These are phyloP conservation scores for Coemansia sp. DNA, from an alignment of 192 early-diverging fungal genomes.

Conservation along the genomic window DNA sequence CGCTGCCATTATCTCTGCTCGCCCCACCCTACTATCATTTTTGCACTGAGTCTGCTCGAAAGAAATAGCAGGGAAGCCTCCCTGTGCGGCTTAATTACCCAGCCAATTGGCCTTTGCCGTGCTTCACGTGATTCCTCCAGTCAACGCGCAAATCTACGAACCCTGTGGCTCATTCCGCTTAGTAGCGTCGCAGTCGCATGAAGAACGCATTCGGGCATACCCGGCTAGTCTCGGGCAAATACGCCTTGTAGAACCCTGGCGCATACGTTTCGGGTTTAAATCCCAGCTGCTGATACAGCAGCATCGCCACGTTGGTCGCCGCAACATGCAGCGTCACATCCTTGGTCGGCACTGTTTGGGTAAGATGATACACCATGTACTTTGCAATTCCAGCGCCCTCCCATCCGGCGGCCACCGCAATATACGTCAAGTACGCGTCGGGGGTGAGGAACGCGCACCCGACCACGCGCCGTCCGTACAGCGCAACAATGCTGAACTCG, in stretches of 20 bases:
- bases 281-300: constrained; percentile 88
- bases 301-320: constrained; percentile 89
- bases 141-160: background rate
- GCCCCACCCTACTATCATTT: no score
- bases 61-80: background rate
- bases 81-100: background rate
- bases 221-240: constrained; percentile 68
- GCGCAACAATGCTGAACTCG: constrained; percentile 80
- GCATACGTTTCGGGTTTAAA: constrained; percentile 94
- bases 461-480: constrained; percentile 76
- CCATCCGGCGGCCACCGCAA: constrained; percentile 85
- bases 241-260: constrained; percentile 88
- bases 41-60: no score
- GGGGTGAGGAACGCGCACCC: constrained; percentile 94
- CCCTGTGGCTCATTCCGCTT: background rate
- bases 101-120: background rate
- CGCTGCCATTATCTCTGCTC: no score
- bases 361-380: constrained; percentile 83
- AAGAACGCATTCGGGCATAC: constrained; percentile 88
- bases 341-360: constrained; percentile 69
- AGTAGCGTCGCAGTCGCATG: constrained; percentile 70
- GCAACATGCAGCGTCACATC: constrained; percentile 92
- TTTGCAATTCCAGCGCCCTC: constrained; percentile 77
- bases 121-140: background rate
- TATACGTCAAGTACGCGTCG: constrained; percentile 85